phyloP scores from a whole-genome alignment of 257 asterid genomes.

The Agastache rugosa region DNA sequence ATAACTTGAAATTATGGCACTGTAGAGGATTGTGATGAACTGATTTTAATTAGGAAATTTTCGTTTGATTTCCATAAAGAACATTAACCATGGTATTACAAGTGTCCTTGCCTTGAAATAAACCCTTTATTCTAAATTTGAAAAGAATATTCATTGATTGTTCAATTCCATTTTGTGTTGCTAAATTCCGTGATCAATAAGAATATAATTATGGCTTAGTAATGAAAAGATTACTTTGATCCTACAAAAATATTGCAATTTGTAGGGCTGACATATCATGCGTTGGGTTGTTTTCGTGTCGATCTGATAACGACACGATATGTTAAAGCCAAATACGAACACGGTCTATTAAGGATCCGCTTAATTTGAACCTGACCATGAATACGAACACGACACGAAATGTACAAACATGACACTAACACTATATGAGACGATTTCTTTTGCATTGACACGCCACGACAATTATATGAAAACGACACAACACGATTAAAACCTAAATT shows the following conservation, averaged over 20 bases:
- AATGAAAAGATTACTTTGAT: not conserved
- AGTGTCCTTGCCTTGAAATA: not conserved
- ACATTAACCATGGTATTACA: constrained; percentile 4
- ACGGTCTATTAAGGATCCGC: too few species aligned
- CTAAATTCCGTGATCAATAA: constrained; percentile 3
- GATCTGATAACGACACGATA: too few species aligned
- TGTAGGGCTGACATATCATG: too few species aligned
- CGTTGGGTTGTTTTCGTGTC: too few species aligned
- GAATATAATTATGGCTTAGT: not conserved
- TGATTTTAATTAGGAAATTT: constrained; percentile 23
- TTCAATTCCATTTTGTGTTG: not conserved
- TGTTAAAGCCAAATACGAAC: too few species aligned
- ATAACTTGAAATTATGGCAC: constrained; percentile 30
- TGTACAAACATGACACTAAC: too few species aligned
- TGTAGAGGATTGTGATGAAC: constrained; percentile 20
- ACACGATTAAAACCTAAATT: too few species aligned
- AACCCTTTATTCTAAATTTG: not conserved
- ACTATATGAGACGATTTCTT: too few species aligned
- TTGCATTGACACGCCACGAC: too few species aligned
- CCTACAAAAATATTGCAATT: not conserved
- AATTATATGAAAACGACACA: too few species aligned
- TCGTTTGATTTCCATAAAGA: not conserved
- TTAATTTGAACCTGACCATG: too few species aligned
- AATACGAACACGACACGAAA: too few species aligned
- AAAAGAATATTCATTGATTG: not conserved